Evolutionary conservation across 768 basidiomycete genomes (phyloP).

Genomic region (Asterophora lycoperdoides): DNA sequence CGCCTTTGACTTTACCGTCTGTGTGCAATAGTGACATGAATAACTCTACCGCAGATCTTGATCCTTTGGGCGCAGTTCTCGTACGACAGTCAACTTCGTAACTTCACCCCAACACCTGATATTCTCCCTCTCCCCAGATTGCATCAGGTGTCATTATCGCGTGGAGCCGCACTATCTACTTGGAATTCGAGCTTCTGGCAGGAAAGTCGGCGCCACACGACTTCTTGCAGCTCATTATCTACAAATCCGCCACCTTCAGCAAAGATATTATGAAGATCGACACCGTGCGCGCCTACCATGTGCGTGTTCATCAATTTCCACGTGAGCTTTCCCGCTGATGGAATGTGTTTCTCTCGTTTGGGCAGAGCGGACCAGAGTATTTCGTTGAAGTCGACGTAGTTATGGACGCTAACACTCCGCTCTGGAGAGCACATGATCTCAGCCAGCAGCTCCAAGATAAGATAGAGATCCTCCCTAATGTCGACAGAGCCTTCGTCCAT

Average conservation of each 20-base stretch:
- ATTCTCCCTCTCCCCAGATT: slow-evolving; percentile 39
- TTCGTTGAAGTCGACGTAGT: slow-evolving; percentile 96
- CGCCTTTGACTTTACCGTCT: not conserved
- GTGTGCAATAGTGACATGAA: slow-evolving; percentile 1
- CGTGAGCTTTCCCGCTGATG: not conserved
- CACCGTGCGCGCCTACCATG: slow-evolving; percentile 91
- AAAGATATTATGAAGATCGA: slow-evolving; percentile 84
- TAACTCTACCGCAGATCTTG: slow-evolving; percentile 45
- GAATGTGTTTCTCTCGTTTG: no score
- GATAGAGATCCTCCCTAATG: slow-evolving; percentile 84
- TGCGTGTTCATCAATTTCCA: slow-evolving; percentile 30
- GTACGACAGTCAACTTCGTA: slow-evolving; percentile 37
- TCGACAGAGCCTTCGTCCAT: slow-evolving; percentile 92
- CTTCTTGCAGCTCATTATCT: slow-evolving; percentile 86
- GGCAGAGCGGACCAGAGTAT: slow-evolving; percentile 77
- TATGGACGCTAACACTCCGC: slow-evolving; percentile 81
- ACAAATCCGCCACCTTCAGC: slow-evolving; percentile 90
- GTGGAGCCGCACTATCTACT: slow-evolving; percentile 74
- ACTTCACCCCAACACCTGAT: slow-evolving; percentile 6
- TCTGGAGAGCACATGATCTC: slow-evolving; percentile 86
- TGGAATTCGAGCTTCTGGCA: slow-evolving; percentile 81
- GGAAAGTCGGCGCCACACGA: slow-evolving; percentile 91
- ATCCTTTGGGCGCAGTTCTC: slow-evolving; percentile 74
- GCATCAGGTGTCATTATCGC: slow-evolving; percentile 72
- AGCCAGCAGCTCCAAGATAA: slow-evolving; percentile 84